A percentile compares a stretch with the other conserved stretches of the same genome.
Evolutionary conservation across 2,329 filamentous ascomycete genomes (phyloP).

Genomic region (Sporothrix euskadiensis): DNA sequence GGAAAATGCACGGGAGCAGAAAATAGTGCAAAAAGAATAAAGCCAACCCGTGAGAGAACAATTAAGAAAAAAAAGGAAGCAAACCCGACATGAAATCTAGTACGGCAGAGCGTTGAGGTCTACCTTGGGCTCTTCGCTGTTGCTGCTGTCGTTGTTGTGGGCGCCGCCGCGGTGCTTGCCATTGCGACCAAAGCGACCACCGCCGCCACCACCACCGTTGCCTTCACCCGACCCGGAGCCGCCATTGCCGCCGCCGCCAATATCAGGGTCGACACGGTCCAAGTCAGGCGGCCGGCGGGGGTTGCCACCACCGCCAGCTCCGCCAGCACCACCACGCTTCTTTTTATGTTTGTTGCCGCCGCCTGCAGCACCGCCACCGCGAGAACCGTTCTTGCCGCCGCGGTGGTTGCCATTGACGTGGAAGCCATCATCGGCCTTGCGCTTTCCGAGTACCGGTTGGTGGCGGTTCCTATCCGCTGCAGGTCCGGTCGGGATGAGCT

Average conservation of each 20-base stretch:
- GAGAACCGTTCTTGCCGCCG: slow-evolving; percentile 1
- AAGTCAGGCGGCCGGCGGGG: slow-evolving; percentile 31
- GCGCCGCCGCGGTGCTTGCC: slow-evolving; percentile 24
- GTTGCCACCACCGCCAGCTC: slow-evolving; percentile 23
- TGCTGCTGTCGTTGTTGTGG: slow-evolving; percentile 15
- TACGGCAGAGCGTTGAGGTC: slow-evolving; percentile 33
- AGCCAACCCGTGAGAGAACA: background rate
- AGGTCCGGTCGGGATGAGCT: slow-evolving; percentile 25
- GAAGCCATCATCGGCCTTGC: slow-evolving; percentile 24
- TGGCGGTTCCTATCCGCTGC: slow-evolving; percentile 24
- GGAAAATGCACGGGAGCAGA: background rate
- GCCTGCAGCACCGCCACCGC: slow-evolving; percentile 12
- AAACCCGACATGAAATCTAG: background rate
- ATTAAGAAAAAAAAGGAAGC: background rate
- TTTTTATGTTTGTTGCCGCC: slow-evolving; percentile 30
- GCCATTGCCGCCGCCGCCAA: slow-evolving; percentile 29
- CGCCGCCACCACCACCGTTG: slow-evolving; percentile 10
- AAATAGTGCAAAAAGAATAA: background rate
- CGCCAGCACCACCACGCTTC: slow-evolving; percentile 31
- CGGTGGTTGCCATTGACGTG: slow-evolving; percentile 9
- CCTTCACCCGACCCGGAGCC: slow-evolving; percentile 7
- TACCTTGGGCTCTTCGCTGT: slow-evolving; percentile 30
- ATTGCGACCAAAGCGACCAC: slow-evolving; percentile 19
- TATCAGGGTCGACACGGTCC: slow-evolving; percentile 33
- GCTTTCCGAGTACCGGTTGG: slow-evolving; percentile 27